Base-by-base conservation (phyloP, 208 protist species). In the Leptomonas pyrrhocoris region DNA sequence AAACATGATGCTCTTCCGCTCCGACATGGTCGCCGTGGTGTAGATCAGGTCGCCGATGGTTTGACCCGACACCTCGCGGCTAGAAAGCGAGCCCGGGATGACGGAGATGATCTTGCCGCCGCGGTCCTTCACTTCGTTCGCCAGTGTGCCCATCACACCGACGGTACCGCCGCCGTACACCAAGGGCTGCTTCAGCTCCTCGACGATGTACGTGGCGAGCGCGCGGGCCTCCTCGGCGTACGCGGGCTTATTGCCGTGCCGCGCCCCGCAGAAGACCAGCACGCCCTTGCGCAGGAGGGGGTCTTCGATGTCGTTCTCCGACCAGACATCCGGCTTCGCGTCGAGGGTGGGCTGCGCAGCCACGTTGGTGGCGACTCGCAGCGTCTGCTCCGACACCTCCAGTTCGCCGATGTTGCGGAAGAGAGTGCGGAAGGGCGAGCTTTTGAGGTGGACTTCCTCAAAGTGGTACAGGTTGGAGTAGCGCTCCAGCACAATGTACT, bases 1-100 rank as follows among this genome's bases (percentile, higher is more conserved):
- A 64, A 93, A 89, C 90, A 95, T 95, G 74, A 95, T 87, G 67
- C 78, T 90, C 79, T 95, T 95, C 16, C 90, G 82, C 79, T 95
- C 90, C 25, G 81, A 87, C 90, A 95, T 95, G 60, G 82, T 93
- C 42, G 71, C 45, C 23, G 85, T 85, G 45, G 67, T 82, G 77
- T 92, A 92, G 61, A 90, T 54, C 18, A 84, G 42, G 55, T 86
- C 79, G 16, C 83, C 85, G 30, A 89, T 83, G 71, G 81, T 78
- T 16, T 80, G 42, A 0, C 85, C 87, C 2, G 75, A 80, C n/a
- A 71, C 79, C 76, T 95, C 90, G 42, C 85, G 77, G 28, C 79
- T 75, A 16, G 63, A 57, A 21, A 95, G 79, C 18, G 87, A 15
- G 19, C 49, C 51, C 15, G 90, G 90, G 51, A 93, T 89, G 67